Conservation (phyloP, 805 yeast species). For the Candida schatavii region DNA sequence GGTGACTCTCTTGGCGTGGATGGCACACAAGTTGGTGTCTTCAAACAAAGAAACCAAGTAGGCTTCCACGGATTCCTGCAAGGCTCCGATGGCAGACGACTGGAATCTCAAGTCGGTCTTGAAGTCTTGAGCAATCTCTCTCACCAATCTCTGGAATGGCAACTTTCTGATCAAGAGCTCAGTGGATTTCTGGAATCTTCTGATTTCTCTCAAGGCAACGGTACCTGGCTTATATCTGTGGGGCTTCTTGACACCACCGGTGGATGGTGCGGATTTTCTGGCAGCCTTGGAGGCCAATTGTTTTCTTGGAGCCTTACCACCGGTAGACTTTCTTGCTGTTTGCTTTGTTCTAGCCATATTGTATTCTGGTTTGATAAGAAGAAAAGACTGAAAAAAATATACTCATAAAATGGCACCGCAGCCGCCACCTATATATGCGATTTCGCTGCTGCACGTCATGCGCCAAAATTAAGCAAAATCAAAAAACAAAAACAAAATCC, state of each 20-base stretch:
- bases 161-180: constrained; percentile 49
- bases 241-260: constrained; percentile 51
- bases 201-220: constrained; percentile 50
- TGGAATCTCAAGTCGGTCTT: constrained; percentile 49
- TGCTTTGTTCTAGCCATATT: constrained; percentile 49
- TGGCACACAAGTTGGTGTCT: constrained; percentile 51
- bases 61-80: constrained; percentile 50
- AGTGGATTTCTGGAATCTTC: constrained; percentile 50
- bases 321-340: constrained; percentile 51
- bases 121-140: constrained; percentile 50
- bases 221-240: constrained; percentile 55
- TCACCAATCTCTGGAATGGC: constrained; percentile 50
- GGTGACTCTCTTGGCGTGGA: constrained; percentile 51
- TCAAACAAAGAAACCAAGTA: constrained; percentile 47
- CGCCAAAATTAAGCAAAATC: not conserved
- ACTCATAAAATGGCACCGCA: not conserved
- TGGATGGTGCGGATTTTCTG: constrained; percentile 49
- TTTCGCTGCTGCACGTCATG: no score
- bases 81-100: constrained; percentile 49
- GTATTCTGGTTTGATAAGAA: constrained; percentile 3
- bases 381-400: constrained; percentile 2
- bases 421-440: not conserved
- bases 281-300: constrained; percentile 52
- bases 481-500: no score
- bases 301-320: constrained; percentile 53